Evolutionary conservation across 495 filamentous ascomycete species (phyloP).

Genomic region (Chaetomidium leptoderma): DNA sequence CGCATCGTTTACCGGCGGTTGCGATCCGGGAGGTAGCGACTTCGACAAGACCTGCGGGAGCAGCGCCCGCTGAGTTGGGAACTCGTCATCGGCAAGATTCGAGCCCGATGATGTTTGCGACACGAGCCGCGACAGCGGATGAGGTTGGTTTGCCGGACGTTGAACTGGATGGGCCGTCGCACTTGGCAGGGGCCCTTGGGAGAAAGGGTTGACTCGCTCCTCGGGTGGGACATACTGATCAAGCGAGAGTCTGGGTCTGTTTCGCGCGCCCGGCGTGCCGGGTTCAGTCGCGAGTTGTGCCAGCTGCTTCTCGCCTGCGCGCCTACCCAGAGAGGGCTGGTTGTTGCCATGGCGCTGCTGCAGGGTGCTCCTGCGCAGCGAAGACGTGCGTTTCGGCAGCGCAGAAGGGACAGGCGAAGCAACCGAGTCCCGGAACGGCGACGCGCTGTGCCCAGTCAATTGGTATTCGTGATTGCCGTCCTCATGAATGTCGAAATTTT

Average conservation of each 20-base stretch:
- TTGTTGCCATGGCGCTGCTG: conserved; percentile 69
- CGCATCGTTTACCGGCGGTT: conserved; percentile 43
- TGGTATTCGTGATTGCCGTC: conserved; percentile 44
- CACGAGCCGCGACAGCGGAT: conserved; percentile 79
- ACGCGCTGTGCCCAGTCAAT: conserved; percentile 30
- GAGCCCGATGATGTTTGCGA: conserved; percentile 80
- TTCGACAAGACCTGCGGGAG: conserved; percentile 64
- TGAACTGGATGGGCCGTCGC: conserved; percentile 51
- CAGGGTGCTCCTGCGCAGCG: conserved; percentile 78
- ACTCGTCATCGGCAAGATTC: conserved; percentile 71
- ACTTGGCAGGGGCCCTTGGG: conserved; percentile 49
- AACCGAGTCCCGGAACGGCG: conserved; percentile 31
- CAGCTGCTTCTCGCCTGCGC: conserved; percentile 44
- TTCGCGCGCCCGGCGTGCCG: conserved; percentile 46
- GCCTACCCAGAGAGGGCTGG: conserved; percentile 53
- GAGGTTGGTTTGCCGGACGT: conserved; percentile 54
- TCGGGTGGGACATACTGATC: conserved; percentile 64
- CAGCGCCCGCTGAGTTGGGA: conserved; percentile 56
- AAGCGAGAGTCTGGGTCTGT: conserved; percentile 67
- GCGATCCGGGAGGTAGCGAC: conserved; percentile 64
- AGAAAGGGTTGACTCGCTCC: conserved; percentile 61
- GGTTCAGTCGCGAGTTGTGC: conserved; percentile 45
- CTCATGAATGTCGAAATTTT: conserved; percentile 45
- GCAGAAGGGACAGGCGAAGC: conserved; percentile 30
- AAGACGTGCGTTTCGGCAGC: conserved; percentile 56